These are phyloP conservation scores for Pyrenophora tritici-repentis DNA, from an alignment of 2,329 filamentous ascomycete genomes.

Conservation along the genomic window DNA sequence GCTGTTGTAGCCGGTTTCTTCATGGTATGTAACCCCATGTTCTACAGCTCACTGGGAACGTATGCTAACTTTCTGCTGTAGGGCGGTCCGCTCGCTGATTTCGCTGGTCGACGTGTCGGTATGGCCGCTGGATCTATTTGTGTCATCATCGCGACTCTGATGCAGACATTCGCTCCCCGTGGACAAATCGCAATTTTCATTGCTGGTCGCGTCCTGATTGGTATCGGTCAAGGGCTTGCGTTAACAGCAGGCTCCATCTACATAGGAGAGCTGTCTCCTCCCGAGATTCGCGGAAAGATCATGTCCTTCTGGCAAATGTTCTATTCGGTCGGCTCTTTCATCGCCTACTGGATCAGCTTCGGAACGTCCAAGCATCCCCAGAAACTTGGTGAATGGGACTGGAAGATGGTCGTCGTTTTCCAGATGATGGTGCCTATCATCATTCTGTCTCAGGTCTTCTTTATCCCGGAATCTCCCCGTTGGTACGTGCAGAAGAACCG, in stretches of 20 bases:
- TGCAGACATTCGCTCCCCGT: conserved; percentile 67
- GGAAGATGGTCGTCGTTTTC: conserved; percentile 74
- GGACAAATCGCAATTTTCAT: conserved; percentile 68
- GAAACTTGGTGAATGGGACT: conserved; percentile 71
- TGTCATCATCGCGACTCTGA: conserved; percentile 69
- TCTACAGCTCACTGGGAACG: not conserved
- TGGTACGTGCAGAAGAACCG: conserved; percentile 69
- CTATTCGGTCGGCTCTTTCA: conserved; percentile 68
- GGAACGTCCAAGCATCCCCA: conserved; percentile 62
- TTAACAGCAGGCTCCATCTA: conserved; percentile 71
- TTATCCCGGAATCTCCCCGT: conserved; percentile 70
- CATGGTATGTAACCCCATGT: conserved; percentile 40
- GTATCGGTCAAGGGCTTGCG: conserved; percentile 71
- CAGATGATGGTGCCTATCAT: conserved; percentile 69
- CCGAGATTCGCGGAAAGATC: conserved; percentile 68
- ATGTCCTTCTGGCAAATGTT: conserved; percentile 74
- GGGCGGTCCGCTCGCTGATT: conserved; percentile 67
- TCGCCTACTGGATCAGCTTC: conserved; percentile 68
- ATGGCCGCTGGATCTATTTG: conserved; percentile 69
- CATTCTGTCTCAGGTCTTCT: conserved; percentile 63
- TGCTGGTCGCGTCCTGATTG: conserved; percentile 69
- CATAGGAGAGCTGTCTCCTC: conserved; percentile 69
- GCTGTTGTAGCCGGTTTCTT: conserved; percentile 74
- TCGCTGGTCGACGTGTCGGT: conserved; percentile 64
- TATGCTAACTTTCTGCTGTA: conserved; percentile 1